Percentiles rank a stretch among this genome's conserved stretches.
phyloP scores from a whole-genome alignment of 768 basidiomycete species.

The Mycena rosella region DNA sequence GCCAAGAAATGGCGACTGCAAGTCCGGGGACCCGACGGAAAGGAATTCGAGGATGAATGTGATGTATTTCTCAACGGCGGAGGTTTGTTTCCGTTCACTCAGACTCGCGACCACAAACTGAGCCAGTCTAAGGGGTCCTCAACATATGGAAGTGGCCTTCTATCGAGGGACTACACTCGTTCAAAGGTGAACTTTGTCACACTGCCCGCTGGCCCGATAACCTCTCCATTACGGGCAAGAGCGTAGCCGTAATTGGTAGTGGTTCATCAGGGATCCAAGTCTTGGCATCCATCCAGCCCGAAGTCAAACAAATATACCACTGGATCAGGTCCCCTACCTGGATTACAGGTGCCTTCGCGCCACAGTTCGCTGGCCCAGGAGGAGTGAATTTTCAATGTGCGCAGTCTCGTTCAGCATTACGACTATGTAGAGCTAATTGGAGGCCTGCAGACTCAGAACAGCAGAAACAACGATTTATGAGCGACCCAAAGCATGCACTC shows the following conservation, averaged over 20 bases:
- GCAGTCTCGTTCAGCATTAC: too few species aligned
- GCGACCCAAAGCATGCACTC: constrained; percentile 53
- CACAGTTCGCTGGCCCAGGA: constrained; percentile 47
- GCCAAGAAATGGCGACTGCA: constrained; percentile 57
- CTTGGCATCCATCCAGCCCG: constrained; percentile 57
- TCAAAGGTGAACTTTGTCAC: constrained; percentile 62
- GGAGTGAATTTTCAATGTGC: constrained; percentile 41
- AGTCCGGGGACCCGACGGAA: constrained; percentile 45
- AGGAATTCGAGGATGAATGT: constrained; percentile 39
- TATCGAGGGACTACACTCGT: constrained; percentile 60
- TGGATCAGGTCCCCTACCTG: constrained; percentile 63
- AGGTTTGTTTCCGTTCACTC: constrained; percentile 24
- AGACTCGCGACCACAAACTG: not conserved
- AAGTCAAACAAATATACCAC: constrained; percentile 53
- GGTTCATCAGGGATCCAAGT: constrained; percentile 58
- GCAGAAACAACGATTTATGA: constrained; percentile 46
- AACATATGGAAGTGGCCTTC: constrained; percentile 65
- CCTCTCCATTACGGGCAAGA: constrained; percentile 54
- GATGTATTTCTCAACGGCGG: constrained; percentile 43
- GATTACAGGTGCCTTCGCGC: constrained; percentile 53
- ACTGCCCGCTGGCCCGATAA: constrained; percentile 61
- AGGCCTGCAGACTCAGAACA: constrained; percentile 33
- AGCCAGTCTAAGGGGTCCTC: constrained; percentile 31
- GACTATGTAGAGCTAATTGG: too few species aligned
- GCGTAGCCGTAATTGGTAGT: constrained; percentile 59